Conservation (phyloP, 176 grass and related monocot species). For the Triticum urartu region DNA sequence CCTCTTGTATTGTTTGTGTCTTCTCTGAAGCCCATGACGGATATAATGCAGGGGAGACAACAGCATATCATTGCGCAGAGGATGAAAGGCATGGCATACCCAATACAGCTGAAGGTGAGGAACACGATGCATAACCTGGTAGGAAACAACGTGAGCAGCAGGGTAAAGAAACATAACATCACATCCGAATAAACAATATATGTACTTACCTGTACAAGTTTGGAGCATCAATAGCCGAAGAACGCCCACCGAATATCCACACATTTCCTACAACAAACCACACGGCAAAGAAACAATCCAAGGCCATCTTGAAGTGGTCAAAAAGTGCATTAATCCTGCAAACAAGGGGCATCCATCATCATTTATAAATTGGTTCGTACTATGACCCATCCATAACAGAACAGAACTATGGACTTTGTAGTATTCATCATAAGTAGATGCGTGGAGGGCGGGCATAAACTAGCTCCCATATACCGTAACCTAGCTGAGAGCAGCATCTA, state of each 20-base stretch:
- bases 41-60: constrained; percentile 88
- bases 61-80: constrained; percentile 94
- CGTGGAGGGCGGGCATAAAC: background rate
- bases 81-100: constrained; percentile 96
- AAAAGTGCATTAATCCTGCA: constrained; percentile 88
- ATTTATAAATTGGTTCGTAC: constrained; percentile 27
- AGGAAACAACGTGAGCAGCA: constrained; percentile 26
- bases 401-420: background rate
- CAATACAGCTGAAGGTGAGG: constrained; percentile 94
- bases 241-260: constrained; percentile 87
- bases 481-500: constrained; percentile 2
- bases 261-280: constrained; percentile 99
- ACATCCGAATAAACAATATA: background rate
- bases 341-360: background rate
- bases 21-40: constrained; percentile 88
- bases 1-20: constrained; percentile 76
- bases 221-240: constrained; percentile 68
- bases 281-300: constrained; percentile 97
- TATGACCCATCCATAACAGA: constrained; percentile 8
- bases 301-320: constrained; percentile 98
- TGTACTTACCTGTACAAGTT: constrained; percentile 88
- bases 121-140: constrained; percentile 93
- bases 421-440: background rate
- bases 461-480: background rate
- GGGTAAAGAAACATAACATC: background rate